Base-by-base conservation (phyloP, 2,329 filamentous ascomycete genomes). In the Penicillium sp. region DNA sequence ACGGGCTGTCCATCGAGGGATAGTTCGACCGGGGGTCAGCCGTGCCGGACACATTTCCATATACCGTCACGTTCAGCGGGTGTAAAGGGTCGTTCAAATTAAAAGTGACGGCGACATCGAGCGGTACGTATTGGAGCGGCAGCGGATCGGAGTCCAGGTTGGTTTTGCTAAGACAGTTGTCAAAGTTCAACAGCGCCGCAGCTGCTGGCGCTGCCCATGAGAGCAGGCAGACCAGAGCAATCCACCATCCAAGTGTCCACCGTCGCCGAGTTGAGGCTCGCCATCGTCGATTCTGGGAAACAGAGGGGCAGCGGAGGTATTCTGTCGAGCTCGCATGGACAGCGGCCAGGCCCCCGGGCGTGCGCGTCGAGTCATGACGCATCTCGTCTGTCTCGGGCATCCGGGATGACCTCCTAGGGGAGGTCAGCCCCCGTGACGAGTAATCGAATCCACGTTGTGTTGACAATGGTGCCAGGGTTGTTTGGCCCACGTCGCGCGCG, bases 1-100 rank as follows among this genome's bases (percentile, higher is more conserved):
- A 74, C 0, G 82, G 70, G 65, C 83, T 80, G 61, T 80, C 71
- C 16, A 80, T 72, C 0, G 81, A 63, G 30, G 90, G 90, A 47
- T 90, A 81, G 2, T 72, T 54, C n/a, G 76, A 74, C 11, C 56
- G 54, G 24, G 55, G 53, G 49, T 73, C 66, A 2, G 81, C 79
- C 45, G 86, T 83, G 42, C 94, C 94, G 8, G 87, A 89, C 27
- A 97, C 90, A 71, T 97, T 96, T 46, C 92, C 92, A 76, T 90
- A 97, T 42, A 96, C 81, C 1, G 85, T 94, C 49, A 96, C 76
- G 56, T 82, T 84, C 44, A 99, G 78, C 36, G 80, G 82, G 66
- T 92, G 84, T 45, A 75, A 79, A 4, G 81, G 69, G 56, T 81
- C 74, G 13, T 75, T 70, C 25, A 81, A 79, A 63, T 90, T 81